Base-by-base conservation (phyloP, 257 asterid genomes). In the Mentha longifolia region DNA sequence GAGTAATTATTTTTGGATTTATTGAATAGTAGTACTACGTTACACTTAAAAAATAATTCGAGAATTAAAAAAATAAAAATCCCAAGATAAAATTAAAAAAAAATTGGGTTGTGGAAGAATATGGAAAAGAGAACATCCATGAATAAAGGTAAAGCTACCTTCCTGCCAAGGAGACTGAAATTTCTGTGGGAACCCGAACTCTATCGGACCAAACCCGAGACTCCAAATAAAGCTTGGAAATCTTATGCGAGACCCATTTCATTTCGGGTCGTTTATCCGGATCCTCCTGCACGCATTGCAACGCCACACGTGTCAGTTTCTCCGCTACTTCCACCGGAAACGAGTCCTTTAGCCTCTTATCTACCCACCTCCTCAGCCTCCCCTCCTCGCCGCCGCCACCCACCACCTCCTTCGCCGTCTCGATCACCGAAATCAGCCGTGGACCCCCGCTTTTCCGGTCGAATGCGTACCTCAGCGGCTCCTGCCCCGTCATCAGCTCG, bases 291-390 rank as follows among this genome's bases (percentile, higher is more conserved):
- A 92, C 92, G 68, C 99, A 89, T 11, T 95, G 92, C 83, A 95
- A 49, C 61, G 92, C 98, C 33, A 92, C 81, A 19, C 88, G 86
- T 60, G 87, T 74, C 77, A 92, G 42, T 62, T 82, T 89, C 80
- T 75, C 97, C 70, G 85, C 99, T 72, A 73, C 97, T 3, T 92
- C 95, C 70, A 95, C 97, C 56, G 99, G 99, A n/a, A 86, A 95
- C n/a, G 99, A 95, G 57, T 95, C 99, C 84, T 59, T 85, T 81
- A 95, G 37, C 85, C 98, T 81, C 84, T 58, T 76, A 59, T 95
- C 99, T 64, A 89, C 87, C 98, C 99, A 95, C 73, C 83, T 68
- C 87, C 99, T 74, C 88, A 91, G 3, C 80, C 73, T 82, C 85
- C 65, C 89, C 74, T 43, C 86, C 6, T 67, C 84, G n/a, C 82